A percentile compares a stretch with the other conserved stretches of the same genome.
Conservation (phyloP, 31 red algal genomes). For the Asparagopsis taxiformis region DNA sequence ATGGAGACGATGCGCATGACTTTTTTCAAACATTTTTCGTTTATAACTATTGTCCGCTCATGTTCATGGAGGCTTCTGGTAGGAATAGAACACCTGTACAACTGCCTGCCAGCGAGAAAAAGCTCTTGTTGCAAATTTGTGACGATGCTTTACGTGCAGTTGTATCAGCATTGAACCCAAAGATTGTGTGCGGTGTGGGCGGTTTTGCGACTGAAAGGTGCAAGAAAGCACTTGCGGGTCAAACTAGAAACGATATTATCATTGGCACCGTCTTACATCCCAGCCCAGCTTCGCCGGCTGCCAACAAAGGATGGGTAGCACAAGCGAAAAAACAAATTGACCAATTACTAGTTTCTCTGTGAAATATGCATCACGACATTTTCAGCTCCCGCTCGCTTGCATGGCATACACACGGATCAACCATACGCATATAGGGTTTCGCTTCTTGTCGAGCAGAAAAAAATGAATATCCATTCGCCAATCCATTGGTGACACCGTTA, state of each 20-base stretch:
- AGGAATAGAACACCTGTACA: slow-evolving; percentile 68
- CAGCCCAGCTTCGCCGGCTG: slow-evolving; percentile 63
- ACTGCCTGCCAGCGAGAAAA: slow-evolving; percentile 24
- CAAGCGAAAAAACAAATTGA: slow-evolving; percentile 39
- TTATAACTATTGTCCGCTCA: slow-evolving; percentile 81
- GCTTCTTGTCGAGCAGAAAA: too few species aligned
- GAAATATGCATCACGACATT: too few species aligned
- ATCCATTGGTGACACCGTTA: too few species aligned
- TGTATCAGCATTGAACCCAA: slow-evolving; percentile 22
- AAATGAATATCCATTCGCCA: too few species aligned
- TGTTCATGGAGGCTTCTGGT: slow-evolving; percentile 68
- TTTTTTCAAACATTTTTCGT: slow-evolving; percentile 76
- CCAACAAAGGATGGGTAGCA: slow-evolving; percentile 68
- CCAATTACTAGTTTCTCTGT: slow-evolving; percentile 31
- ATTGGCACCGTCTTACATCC: slow-evolving; percentile 61
- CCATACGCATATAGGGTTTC: too few species aligned
- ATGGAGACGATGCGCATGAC: slow-evolving; percentile 21
- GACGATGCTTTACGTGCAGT: slow-evolving; percentile 48
- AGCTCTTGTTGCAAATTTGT: slow-evolving; percentile 28
- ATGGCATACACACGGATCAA: too few species aligned
- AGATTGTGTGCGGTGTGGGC: slow-evolving; percentile 52
- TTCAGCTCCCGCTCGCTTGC: too few species aligned
- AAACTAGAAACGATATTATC: background rate
- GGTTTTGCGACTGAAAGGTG: slow-evolving; percentile 45
- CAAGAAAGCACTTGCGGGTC: slow-evolving; percentile 4